Percentiles rank a stretch among this genome's conserved stretches.
phyloP scores from a whole-genome alignment of 192 early-diverging fungal genomes.

The Rhizophagus clarus region DNA sequence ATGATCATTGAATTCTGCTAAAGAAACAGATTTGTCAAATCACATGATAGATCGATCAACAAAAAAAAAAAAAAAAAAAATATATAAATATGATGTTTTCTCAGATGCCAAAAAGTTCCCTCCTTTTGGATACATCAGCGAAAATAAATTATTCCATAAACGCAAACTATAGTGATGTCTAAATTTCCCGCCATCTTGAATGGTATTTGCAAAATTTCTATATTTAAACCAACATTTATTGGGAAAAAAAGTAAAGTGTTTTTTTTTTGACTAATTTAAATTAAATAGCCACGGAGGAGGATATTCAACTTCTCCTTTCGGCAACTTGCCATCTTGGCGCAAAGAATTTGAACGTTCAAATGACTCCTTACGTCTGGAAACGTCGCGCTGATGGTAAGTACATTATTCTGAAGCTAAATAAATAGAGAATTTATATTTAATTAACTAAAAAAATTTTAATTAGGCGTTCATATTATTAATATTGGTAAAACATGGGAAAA shows the following conservation, averaged over 20 bases:
- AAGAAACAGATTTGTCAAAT: background rate
- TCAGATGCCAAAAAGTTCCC: background rate
- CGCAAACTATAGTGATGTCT: conserved; percentile 48
- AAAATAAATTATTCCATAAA: conserved; percentile 43
- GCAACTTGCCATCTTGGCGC: conserved; percentile 98
- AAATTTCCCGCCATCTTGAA: conserved; percentile 50
- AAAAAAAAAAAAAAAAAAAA: background rate
- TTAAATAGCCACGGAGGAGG: conserved; percentile 78
- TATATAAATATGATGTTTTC: background rate
- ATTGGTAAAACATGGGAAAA: conserved; percentile 99
- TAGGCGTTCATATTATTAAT: conserved; percentile 98
- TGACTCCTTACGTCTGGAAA: conserved; percentile 97
- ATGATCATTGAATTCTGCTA: too few relatives aligned
- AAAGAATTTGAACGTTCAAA: conserved; percentile 95
- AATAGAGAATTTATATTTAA: background rate
- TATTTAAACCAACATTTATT: background rate
- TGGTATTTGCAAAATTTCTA: conserved; percentile 4
- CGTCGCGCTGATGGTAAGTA: conserved; percentile 88
- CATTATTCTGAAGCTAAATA: background rate
- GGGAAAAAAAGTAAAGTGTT: background rate
- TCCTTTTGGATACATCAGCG: conserved; percentile 12
- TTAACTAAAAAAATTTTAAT: background rate
- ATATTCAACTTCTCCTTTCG: conserved; percentile 92
- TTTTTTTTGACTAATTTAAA: background rate
- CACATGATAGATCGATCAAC: background rate